These are phyloP conservation scores for Casuarina equisetifolia DNA, from an alignment of 306 rosid genomes.

Conservation along the genomic window DNA sequence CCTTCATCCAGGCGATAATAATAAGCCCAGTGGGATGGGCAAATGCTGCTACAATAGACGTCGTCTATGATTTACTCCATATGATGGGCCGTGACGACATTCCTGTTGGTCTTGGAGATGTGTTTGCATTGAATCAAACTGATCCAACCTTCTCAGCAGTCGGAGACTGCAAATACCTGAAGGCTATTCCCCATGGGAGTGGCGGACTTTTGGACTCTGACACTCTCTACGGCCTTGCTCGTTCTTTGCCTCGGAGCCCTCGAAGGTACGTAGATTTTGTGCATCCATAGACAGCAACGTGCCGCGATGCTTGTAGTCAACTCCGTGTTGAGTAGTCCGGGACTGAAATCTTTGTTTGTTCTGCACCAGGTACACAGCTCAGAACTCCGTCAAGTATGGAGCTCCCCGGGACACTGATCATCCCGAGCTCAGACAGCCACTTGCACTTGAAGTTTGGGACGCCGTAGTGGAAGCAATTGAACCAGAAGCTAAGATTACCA, in stretches of 20 bases:
- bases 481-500: slow-evolving; percentile 64
- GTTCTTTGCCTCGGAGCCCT: slow-evolving; percentile 74
- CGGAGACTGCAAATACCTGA: slow-evolving; percentile 65
- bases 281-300: too few species aligned
- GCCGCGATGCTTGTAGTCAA: not conserved
- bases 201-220: slow-evolving; percentile 89
- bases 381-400: slow-evolving; percentile 53
- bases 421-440: slow-evolving; percentile 72
- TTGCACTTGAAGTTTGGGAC: slow-evolving; percentile 78
- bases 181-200: slow-evolving; percentile 82
- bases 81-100: slow-evolving; percentile 99
- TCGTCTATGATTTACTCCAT: slow-evolving; percentile 76
- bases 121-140: slow-evolving; percentile 65
- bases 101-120: slow-evolving; percentile 74
- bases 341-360: slow-evolving; percentile 10
- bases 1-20: slow-evolving; percentile 62
- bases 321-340: not conserved
- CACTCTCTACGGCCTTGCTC: slow-evolving; percentile 88
- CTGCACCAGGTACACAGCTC: slow-evolving; percentile 68
- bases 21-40: slow-evolving; percentile 97
- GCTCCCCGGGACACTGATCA: slow-evolving; percentile 68
- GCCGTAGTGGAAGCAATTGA: slow-evolving; percentile 46
- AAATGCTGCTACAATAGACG: slow-evolving; percentile 84
- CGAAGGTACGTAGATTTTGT: slow-evolving; percentile 51
- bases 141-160: slow-evolving; percentile 45